Conservation (phyloP, 441 rosid genomes). For the Rhodomyrtus psidioides region DNA sequence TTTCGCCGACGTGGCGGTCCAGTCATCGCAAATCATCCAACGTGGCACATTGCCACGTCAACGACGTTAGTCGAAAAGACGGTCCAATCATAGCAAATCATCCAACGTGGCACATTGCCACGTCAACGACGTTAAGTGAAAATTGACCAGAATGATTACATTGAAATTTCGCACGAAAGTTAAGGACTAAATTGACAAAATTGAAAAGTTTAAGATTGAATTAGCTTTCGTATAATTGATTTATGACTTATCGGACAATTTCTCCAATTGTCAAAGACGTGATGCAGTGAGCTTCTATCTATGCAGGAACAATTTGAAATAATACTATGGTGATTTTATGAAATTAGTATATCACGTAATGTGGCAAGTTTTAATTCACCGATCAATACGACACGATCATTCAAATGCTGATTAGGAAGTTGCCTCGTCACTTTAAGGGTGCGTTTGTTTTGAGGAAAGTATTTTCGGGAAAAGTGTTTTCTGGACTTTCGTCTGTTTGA, state of each 20-base stretch:
- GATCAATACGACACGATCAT: not conserved
- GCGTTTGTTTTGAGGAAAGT: no score
- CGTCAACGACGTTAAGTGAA: no score
- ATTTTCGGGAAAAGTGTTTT: no score
- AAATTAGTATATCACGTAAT: not conserved
- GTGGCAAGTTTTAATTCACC: not conserved
- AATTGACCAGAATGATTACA: rapidly evolving
- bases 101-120: not conserved
- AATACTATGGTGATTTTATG: not conserved
- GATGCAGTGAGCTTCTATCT: not conserved
- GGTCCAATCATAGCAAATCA: no score
- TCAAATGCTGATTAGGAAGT: not conserved
- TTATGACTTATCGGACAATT: not conserved
- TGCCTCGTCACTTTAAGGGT: not conserved
- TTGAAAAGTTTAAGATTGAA: rapidly evolving
- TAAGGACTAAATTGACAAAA: not conserved
- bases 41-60: not conserved
- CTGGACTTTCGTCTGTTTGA: no score
- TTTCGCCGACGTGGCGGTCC: no score
- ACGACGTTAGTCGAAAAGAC: no score
- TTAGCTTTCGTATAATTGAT: rapidly evolving
- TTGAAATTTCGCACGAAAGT: rapidly evolving
- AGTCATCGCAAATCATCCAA: not conserved
- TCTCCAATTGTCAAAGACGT: not conserved
- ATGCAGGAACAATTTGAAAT: not conserved